Evolutionary conservation across 2,329 filamentous ascomycete genomes (phyloP).

Genomic region (Phaeosphaeriaceae sp.): DNA sequence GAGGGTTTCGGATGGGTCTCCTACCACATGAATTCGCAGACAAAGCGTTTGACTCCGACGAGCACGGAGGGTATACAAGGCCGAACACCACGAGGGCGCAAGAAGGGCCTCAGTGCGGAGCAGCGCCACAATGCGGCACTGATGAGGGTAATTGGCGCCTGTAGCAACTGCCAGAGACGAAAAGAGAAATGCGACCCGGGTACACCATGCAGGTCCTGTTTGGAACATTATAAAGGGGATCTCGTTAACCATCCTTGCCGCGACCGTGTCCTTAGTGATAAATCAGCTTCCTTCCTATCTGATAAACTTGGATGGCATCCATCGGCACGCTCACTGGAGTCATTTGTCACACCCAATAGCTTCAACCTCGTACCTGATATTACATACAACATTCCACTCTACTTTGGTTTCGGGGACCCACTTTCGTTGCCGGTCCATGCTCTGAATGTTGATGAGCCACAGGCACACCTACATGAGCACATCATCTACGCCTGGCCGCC

Average conservation of each 20-base stretch:
- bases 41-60: slow-evolving; percentile 38
- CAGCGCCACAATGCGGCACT: slow-evolving; percentile 44
- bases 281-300: slow-evolving; percentile 38
- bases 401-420: slow-evolving; percentile 43
- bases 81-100: slow-evolving; percentile 39
- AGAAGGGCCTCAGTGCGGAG: slow-evolving; percentile 39
- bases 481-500: slow-evolving; percentile 49
- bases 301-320: slow-evolving; percentile 46
- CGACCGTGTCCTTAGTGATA: slow-evolving; percentile 36
- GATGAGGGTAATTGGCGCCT: slow-evolving; percentile 45
- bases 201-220: slow-evolving; percentile 47
- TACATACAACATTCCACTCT: slow-evolving; percentile 39
- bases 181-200: slow-evolving; percentile 50
- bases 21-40: slow-evolving; percentile 40
- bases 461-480: slow-evolving; percentile 39
- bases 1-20: slow-evolving; percentile 43
- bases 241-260: slow-evolving; percentile 47
- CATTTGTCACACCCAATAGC: slow-evolving; percentile 26
- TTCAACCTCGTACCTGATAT: slow-evolving; percentile 23
- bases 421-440: slow-evolving; percentile 35
- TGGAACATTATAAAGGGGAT: slow-evolving; percentile 47
- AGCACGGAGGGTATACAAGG: slow-evolving; percentile 34
- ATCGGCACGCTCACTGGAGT: slow-evolving; percentile 34
- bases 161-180: slow-evolving; percentile 44
- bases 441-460: slow-evolving; percentile 25